phyloP scores from a whole-genome alignment of 1,284 basidiomycete species.

The Thecaphora frezii region DNA sequence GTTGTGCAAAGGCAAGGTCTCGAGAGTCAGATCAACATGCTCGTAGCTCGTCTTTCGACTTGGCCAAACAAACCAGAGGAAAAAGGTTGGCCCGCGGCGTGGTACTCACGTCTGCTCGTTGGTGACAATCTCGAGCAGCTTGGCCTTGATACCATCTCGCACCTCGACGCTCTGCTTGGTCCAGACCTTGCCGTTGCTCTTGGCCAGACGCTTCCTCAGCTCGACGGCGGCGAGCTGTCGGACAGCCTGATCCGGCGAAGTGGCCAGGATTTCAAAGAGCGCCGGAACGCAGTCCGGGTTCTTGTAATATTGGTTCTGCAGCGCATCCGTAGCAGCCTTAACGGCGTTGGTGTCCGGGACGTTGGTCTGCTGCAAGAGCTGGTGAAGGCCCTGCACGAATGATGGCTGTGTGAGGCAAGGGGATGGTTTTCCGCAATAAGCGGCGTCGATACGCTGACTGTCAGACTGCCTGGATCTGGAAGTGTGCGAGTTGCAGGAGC shows the following conservation, averaged over 20 bases:
- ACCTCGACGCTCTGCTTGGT: slow-evolving; percentile 70
- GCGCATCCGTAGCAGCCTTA: slow-evolving; percentile 71
- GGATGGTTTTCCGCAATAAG: not conserved
- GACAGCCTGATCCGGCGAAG: slow-evolving; percentile 74
- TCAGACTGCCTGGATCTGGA: no score
- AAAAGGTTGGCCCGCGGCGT: no score
- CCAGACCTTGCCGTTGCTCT: slow-evolving; percentile 84
- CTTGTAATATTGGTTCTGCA: slow-evolving; percentile 71
- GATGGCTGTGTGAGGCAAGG: slow-evolving; percentile 13
- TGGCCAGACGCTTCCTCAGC: slow-evolving; percentile 84
- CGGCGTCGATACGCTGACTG: no score
- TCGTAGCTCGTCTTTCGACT: no score
- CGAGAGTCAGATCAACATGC: slow-evolving; percentile 9
- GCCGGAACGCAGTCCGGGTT: slow-evolving; percentile 85
- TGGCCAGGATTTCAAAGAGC: slow-evolving; percentile 83
- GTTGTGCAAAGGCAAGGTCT: slow-evolving; percentile 12
- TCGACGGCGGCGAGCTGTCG: slow-evolving; percentile 98
- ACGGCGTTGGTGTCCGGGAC: slow-evolving; percentile 56
- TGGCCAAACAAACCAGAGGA: no score
- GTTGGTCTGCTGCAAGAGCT: slow-evolving; percentile 54
- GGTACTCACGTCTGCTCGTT: slow-evolving; percentile 73
- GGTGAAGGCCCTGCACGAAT: slow-evolving; percentile 55
- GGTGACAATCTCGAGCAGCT: slow-evolving; percentile 78
- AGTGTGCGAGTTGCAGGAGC: no score
- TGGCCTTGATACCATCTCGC: slow-evolving; percentile 81